These are phyloP conservation scores for Diplotaxis tenuifolia DNA, from an alignment of 345 rosid species.

Conservation along the genomic window DNA sequence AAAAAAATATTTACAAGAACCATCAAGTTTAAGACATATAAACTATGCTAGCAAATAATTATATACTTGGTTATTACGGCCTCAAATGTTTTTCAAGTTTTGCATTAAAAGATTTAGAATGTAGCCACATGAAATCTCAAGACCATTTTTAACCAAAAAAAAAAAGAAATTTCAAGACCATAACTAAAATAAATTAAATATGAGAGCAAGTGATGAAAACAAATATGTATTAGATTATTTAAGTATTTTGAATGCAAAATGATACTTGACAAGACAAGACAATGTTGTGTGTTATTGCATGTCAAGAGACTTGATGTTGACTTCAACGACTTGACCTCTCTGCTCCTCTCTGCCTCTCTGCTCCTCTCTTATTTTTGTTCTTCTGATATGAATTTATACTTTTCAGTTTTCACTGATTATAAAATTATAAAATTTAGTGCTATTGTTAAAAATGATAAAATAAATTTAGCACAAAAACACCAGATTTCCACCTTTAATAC, in stretches of 20 bases:
- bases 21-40: background rate
- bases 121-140: background rate
- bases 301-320: constrained; percentile 38
- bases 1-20: too few relatives aligned
- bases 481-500: background rate
- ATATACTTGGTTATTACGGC: background rate
- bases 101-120: background rate
- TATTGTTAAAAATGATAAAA: background rate
- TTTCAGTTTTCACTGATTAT: background rate
- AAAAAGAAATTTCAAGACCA: background rate
- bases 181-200: background rate
- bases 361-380: constrained; percentile 10
- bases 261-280: constrained; percentile 39
- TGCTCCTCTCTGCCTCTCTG: constrained; percentile 14
- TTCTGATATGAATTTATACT: background rate
- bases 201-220: background rate
- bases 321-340: constrained; percentile 38
- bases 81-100: background rate
- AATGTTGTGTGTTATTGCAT: constrained; percentile 33
- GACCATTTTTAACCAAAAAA: too few relatives aligned
- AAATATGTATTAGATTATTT: background rate
- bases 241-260: constrained; percentile 33
- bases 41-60: background rate
- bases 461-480: background rate
- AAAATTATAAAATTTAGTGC: background rate